Evolutionary conservation across 129 eudicot species (phyloP).

Genomic region (Lonicera japonica): DNA sequence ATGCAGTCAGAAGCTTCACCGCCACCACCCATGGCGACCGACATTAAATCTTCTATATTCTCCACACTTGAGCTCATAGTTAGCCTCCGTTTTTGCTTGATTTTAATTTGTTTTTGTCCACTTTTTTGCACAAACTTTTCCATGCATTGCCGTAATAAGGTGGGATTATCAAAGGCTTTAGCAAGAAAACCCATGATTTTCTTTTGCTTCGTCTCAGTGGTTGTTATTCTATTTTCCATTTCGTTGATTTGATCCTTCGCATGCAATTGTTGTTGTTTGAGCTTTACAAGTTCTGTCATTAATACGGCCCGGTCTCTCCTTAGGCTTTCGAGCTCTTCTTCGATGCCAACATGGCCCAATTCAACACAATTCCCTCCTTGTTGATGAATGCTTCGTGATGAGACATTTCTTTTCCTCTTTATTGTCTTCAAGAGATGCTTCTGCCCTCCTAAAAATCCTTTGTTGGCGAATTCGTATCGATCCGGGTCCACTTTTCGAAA

Average conservation of each 20-base stretch:
- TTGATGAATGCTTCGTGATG: constrained; percentile 22
- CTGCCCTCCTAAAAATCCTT: constrained; percentile 86
- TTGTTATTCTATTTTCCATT: constrained; percentile 47
- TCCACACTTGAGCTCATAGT: constrained; percentile 56
- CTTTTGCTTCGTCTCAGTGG: constrained; percentile 65
- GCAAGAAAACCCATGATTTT: constrained; percentile 71
- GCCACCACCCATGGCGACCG: constrained; percentile 9
- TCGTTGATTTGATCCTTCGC: constrained; percentile 31
- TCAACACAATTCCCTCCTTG: constrained; percentile 65
- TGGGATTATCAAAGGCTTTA: constrained; percentile 53
- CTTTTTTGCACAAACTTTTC: constrained; percentile 27
- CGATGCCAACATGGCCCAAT: constrained; percentile 66
- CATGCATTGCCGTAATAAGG: constrained; percentile 51
- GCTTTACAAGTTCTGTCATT: constrained; percentile 56
- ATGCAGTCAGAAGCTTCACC: too few relatives aligned
- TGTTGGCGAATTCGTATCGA: constrained; percentile 86
- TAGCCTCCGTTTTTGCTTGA: constrained; percentile 67
- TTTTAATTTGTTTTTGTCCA: constrained; percentile 34
- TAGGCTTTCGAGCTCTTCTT: constrained; percentile 63
- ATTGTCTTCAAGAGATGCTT: constrained; percentile 82
- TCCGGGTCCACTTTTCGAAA: constrained; percentile 91
- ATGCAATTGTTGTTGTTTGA: constrained; percentile 54
- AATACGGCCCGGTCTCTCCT: constrained; percentile 51
- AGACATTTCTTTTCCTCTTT: constrained; percentile 53
- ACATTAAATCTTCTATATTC: constrained; percentile 22